phyloP scores from a whole-genome alignment of 1,284 basidiomycete genomes.

The Ceratobasidium sp. region DNA sequence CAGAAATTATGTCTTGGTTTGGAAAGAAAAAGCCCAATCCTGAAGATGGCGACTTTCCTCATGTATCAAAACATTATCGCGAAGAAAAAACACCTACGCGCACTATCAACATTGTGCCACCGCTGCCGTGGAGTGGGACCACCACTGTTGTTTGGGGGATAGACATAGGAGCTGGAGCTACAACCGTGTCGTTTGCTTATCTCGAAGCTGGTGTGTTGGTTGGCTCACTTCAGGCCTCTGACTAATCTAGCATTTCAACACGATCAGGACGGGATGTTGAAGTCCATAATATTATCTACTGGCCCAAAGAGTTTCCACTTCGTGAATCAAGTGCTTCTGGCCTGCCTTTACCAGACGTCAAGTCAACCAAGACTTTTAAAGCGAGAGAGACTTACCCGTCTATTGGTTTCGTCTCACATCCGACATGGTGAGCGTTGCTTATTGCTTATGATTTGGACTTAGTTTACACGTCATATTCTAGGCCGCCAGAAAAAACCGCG shows the following conservation, averaged over 20 bases:
- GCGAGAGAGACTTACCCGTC: conserved; percentile 1
- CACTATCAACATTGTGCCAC: not conserved
- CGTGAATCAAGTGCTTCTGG: conserved; percentile 5
- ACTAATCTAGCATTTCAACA: not conserved
- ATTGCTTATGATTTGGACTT: not conserved
- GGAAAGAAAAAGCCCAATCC: conserved; percentile 37
- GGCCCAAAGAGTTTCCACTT: conserved; percentile 35
- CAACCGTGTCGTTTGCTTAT: conserved; percentile 30
- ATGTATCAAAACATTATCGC: conserved; percentile 8
- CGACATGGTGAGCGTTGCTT: conserved; percentile 4
- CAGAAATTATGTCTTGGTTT: conserved; percentile 18
- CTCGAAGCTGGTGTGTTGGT: not conserved
- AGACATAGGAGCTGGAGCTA: conserved; percentile 5
- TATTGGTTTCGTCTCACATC: conserved; percentile 20
- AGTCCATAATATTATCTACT: conserved; percentile 35
- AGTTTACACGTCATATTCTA: not conserved
- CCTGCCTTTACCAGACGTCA: not conserved
- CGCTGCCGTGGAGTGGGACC: conserved; percentile 4
- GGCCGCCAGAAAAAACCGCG: conserved; percentile 4
- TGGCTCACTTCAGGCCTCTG: not conserved
- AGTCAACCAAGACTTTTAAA: conserved; percentile 15
- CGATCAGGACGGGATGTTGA: conserved; percentile 6
- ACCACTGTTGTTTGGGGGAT: conserved; percentile 19
- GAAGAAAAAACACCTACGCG: conserved; percentile 15
- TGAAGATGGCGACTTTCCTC: conserved; percentile 33